Evolutionary conservation across 2,329 filamentous ascomycete species (phyloP).

Genomic region (Phialophora expanda): DNA sequence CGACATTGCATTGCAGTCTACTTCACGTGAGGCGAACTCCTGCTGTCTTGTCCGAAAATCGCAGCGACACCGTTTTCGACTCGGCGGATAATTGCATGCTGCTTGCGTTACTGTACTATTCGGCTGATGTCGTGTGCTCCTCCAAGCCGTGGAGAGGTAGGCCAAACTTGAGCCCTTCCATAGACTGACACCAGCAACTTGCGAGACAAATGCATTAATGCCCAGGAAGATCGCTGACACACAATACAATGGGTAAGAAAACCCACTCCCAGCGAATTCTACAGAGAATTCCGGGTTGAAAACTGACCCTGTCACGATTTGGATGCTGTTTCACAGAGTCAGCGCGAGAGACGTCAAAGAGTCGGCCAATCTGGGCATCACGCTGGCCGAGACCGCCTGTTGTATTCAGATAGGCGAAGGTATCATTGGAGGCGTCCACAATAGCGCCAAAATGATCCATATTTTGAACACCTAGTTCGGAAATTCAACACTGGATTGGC

Average conservation of each 20-base stretch:
- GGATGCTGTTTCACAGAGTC: neutral
- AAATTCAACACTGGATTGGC: neutral
- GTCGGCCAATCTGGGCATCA: constrained; percentile 3
- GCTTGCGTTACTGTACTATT: neutral
- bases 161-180: constrained; percentile 5
- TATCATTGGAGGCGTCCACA: neutral
- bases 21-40: neutral
- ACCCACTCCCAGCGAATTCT: neutral
- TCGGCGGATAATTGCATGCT: neutral
- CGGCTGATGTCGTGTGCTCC: neutral
- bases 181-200: neutral
- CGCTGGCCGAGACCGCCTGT: neutral
- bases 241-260: neutral
- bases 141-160: constrained; percentile 4
- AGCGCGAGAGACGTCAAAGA: neutral
- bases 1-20: neutral
- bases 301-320: neutral
- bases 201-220: neutral
- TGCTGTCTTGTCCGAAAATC: constrained; percentile 3
- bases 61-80: neutral
- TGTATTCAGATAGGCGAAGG: neutral
- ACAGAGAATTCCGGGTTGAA: neutral
- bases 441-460: neutral
- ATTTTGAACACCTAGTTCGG: neutral
- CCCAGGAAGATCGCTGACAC: neutral